Base-by-base conservation (phyloP, 2,329 filamentous ascomycete genomes). In the Alternaria gaisen region DNA sequence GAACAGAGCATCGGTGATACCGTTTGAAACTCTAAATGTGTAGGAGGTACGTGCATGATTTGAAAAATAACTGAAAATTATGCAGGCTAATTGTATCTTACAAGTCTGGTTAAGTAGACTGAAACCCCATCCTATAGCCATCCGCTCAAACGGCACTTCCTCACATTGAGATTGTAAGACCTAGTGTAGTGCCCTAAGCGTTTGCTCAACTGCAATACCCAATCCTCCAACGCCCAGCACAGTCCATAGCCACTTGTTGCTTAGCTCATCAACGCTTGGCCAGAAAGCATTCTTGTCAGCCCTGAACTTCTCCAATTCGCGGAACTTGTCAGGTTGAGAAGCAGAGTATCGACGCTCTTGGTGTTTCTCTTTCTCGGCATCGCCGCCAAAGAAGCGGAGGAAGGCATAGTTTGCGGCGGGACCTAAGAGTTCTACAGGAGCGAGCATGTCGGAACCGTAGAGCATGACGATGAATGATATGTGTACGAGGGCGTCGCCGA, bases 401-500 rank as follows among this genome's bases (percentile, higher is more conserved):
- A 85, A 87, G 14, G 82, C 56, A 75, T 88, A 88, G 73, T 88
- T 88, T 14, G 85, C 82, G 5, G 87, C 48, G 0, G 86, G 84
- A 0, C 86, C 87, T 2, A 88, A 77, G 1, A 87, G 73, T 26
- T 85, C 82, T 30, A 87, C 70, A 0, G 86, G 85, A 50, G 84
- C 82, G 53, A 88, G 82, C 64, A 85, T 81, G 53, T 84, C 84
- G 10, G 83, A 83, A 18, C 84, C 81, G 70, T 85, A 86, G 3
- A 88, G 81, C 60, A 87, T 80, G 8, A 88, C 71, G 1, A 85
- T 84, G 80, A 88, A 88, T 0, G 86, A 87, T 47, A 85, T 68
- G 68, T 89, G 87, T 10, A 87, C 81, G 4, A 89, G 79, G 3
- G 83, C 80, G 58, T 88, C 87, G 2, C 87, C 87, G n/a, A 88